Conservation (phyloP, 2,329 filamentous ascomycete species). For the Colletotrichum higginsianum region DNA sequence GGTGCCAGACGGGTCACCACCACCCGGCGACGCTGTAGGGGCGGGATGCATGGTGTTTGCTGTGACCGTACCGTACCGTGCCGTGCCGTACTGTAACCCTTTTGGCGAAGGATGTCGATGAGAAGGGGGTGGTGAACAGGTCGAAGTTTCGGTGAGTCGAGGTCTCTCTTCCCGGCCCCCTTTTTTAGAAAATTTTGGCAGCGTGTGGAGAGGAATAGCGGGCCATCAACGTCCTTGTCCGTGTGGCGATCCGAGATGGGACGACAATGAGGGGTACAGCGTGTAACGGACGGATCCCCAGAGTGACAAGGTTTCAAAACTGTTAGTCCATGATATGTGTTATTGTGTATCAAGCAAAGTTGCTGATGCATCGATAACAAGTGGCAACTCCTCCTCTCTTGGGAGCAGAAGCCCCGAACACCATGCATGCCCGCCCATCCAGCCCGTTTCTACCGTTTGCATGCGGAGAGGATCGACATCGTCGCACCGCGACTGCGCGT, state of each 20-base stretch:
- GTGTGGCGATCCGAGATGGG: slow-evolving; percentile 17
- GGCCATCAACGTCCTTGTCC: slow-evolving; percentile 11
- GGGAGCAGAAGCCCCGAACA: too few species aligned
- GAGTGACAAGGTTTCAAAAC: not conserved
- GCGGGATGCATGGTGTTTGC: slow-evolving; percentile 12
- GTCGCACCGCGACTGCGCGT: not conserved
- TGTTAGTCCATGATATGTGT: too few species aligned
- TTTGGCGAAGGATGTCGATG: not conserved
- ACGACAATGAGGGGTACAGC: slow-evolving; percentile 10
- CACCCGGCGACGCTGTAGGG: slow-evolving; percentile 19
- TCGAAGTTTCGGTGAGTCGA: not conserved
- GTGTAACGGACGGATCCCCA: slow-evolving; percentile 5
- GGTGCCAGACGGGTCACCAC: slow-evolving; percentile 11
- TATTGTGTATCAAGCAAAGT: too few species aligned
- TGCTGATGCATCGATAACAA: too few species aligned
- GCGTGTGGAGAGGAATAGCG: slow-evolving; percentile 23
- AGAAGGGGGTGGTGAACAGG: slow-evolving; percentile 12
- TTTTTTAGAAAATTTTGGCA: slow-evolving; percentile 16
- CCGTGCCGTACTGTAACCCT: slow-evolving; percentile 13
- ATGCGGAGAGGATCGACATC: not conserved
- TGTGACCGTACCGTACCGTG: too few species aligned
- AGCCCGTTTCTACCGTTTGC: not conserved
- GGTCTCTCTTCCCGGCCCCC: not conserved
- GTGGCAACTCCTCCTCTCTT: too few species aligned
- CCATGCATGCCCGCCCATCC: not conserved